phyloP scores from a whole-genome alignment of 1,284 basidiomycete genomes.

The Austroboletus niveus region DNA sequence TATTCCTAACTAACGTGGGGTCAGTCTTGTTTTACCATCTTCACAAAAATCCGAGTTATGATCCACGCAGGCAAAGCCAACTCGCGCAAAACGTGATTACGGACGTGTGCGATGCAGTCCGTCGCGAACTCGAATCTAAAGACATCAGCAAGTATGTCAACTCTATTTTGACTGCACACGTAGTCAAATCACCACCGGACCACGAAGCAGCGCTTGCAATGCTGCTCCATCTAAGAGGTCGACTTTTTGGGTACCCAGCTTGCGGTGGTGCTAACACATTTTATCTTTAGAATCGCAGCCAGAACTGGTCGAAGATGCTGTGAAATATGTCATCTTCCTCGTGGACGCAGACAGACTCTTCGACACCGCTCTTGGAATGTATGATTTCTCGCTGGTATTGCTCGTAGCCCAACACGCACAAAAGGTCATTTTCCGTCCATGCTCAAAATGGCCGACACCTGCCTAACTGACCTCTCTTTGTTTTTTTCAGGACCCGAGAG shows the following conservation, averaged over 20 bases:
- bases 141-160: constrained; percentile 85
- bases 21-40: constrained; percentile 37
- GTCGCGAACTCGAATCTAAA: constrained; percentile 67
- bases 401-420: constrained; percentile 98
- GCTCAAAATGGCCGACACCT: neutral
- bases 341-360: constrained; percentile 92
- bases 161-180: constrained; percentile 89
- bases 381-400: constrained; percentile 93
- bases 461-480: constrained; percentile 3
- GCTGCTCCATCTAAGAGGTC: constrained; percentile 79
- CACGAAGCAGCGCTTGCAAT: constrained; percentile 83
- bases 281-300: constrained; percentile 59
- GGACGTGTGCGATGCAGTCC: constrained; percentile 78
- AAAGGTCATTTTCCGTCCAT: constrained; percentile 54
- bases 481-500: constrained; percentile 81
- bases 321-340: constrained; percentile 98
- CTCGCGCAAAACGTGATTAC: constrained; percentile 60
- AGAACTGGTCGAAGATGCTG: constrained; percentile 87
- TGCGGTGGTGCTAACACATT: neutral
- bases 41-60: neutral
- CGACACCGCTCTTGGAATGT: constrained; percentile 96
- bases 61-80: constrained; percentile 45
- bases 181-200: constrained; percentile 90
- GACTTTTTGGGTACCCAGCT: constrained; percentile 1
- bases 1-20: constrained; percentile 88